Base-by-base conservation (phyloP, 768 basidiomycete genomes). In the Mycena albidolilacea region DNA sequence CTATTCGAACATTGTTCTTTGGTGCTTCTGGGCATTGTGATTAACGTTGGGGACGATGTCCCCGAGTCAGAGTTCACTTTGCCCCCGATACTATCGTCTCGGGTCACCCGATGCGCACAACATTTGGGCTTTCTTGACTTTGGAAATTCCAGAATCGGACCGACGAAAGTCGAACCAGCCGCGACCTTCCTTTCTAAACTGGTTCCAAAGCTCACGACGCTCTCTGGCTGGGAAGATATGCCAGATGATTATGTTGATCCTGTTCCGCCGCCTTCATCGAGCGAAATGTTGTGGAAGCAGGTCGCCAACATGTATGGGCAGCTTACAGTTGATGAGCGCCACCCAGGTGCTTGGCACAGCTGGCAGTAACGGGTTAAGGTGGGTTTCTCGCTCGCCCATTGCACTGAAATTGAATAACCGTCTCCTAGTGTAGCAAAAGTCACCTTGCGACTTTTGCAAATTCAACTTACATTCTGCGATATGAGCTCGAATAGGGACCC, bases 141-240 rank as follows among this genome's bases (percentile, higher is more conserved):
- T 21, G 64, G 64, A 9, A 54, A 39, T 38, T 35, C 63, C 10
- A 35, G 46, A 64, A 64, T 64, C 11, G 63, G 38, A 3, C 37
- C 37, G 9, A 35, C 37, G 38, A 41, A 54, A 19, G n/a, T 65
- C 12, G 50, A 30, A 41, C 1, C 64, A 10, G 41, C n/a, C 23
- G 48, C 64, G 38, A 41, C 15, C 12, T 65, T 65, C 15, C 64
- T 54, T n/a, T 9, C 48, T 14, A 37, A 52, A 21, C 19, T 52
- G 23, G 35, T 52, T 38, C 48, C 64, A 2, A 35, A 19, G 19
- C 64, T 54, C 8, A 54, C 30, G 12, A 54, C 38, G 7, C 63
- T 52, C 37, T 39, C 50, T 12, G 64, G 50, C 10, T 52, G 63
- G 63, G 21, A 5, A 23, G 9, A 39, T 41, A 19, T 2, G 19